phyloP scores from a whole-genome alignment of 2,329 filamentous ascomycete genomes.

The Aureobasidium musti region DNA sequence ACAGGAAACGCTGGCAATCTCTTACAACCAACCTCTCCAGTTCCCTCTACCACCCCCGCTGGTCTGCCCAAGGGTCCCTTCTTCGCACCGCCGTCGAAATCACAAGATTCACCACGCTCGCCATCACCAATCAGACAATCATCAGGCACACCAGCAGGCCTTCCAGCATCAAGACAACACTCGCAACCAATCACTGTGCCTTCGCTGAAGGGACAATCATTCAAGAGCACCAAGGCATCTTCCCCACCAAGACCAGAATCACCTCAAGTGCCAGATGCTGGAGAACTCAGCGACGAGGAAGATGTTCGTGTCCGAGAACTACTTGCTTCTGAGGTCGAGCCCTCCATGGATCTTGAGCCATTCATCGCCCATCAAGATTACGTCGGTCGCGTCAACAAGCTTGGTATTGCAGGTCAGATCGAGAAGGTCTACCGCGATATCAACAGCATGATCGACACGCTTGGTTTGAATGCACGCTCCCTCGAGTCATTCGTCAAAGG shows the following conservation, averaged over 20 bases:
- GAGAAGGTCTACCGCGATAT: conserved; percentile 70
- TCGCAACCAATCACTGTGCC: conserved; percentile 33
- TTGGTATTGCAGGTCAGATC: conserved; percentile 51
- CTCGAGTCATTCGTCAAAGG: conserved; percentile 63
- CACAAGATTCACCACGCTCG: conserved; percentile 57
- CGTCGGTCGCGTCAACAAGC: conserved; percentile 43
- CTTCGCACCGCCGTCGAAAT: conserved; percentile 31
- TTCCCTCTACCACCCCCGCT: conserved; percentile 31
- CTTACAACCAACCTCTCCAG: conserved; percentile 12
- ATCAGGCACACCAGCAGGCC: conserved; percentile 50
- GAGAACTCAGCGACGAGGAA: conserved; percentile 64
- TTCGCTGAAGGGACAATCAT: conserved; percentile 26
- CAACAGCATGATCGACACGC: conserved; percentile 90
- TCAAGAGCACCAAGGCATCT: conserved; percentile 34
- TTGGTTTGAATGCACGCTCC: conserved; percentile 80
- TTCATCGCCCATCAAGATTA: conserved; percentile 63
- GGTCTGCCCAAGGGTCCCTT: conserved; percentile 31
- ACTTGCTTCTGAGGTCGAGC: conserved; percentile 61
- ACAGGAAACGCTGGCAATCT: conserved; percentile 17
- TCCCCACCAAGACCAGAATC: conserved; percentile 33
- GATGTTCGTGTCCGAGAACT: conserved; percentile 67
- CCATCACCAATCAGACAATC: conserved; percentile 68
- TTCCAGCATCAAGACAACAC: conserved; percentile 28
- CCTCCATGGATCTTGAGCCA: conserved; percentile 64
- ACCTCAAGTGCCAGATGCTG: conserved; percentile 45